Base-by-base conservation (phyloP, 139 green algal species). In the Volvox africanus region DNA sequence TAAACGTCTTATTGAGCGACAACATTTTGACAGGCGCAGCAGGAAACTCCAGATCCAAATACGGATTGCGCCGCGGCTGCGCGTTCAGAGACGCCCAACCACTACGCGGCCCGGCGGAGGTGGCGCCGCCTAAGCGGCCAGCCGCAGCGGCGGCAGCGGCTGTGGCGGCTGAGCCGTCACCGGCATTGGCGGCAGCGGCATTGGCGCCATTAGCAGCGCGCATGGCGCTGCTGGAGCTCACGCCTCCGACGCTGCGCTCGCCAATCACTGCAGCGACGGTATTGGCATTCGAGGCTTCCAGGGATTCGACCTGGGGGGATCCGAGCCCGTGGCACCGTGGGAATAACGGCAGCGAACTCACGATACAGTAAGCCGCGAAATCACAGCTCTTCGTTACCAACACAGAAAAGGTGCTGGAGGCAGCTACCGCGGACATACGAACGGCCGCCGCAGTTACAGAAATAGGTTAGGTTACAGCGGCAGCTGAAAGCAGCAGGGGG, bases 1-100 rank as follows among this genome's bases (percentile, higher is more conserved):
- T 97, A 94, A 98, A 97, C 12, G 95, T 97, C 83, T 97, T 97
- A 28, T 92, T 61, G 30, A 96, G 91, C 30, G 65, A 89, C 77
- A 96, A 91, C 76, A 91, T 88, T 83, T 95, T 95, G 62, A 95
- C 91, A 13, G 94, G 84, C 35, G 93, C 88, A 16, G 92, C 86
- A 32, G 92, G 82, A 28, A 96, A 95, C 44, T 92, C 87, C 36
- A 96, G 33, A 0, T 96, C 91, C 22, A 91, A 90, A 55, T 95
- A 95, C 0, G 96, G 96, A 92, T 97, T 97, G 2, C 37, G 81
- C 28, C 89, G 79, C 35, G 81, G 32, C 1, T 90, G 91, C 3
- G 37, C 88, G 22, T 84, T 93, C 32, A 93, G 89, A 0, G 81
- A 92, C 1, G 89, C 73, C 93, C 93, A 95, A 16, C 91, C 91